phyloP scores from a whole-genome alignment of 1,284 basidiomycete species.

The Apiotrichum veenhuisii region DNA sequence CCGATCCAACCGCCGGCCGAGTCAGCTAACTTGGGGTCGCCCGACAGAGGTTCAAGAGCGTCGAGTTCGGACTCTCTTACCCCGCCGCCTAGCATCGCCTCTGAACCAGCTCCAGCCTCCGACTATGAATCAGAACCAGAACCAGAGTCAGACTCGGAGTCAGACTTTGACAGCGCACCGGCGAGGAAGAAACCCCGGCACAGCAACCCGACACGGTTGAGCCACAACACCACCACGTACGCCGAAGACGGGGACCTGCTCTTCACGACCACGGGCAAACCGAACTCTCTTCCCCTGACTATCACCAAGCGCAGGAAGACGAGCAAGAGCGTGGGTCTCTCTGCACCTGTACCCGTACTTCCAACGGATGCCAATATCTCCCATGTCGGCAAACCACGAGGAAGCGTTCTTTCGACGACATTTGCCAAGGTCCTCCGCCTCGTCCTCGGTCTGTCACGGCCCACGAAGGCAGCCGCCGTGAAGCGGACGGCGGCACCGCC shows the following conservation, averaged over 20 bases:
- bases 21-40: too few relatives aligned
- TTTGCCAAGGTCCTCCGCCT: slow-evolving; percentile 25
- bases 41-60: too few relatives aligned
- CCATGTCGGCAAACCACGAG: not conserved
- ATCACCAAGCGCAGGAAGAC: not conserved
- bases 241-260: not conserved
- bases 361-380: too few relatives aligned
- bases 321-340: too few relatives aligned
- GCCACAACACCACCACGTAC: not conserved
- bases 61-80: too few relatives aligned
- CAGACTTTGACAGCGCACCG: too few relatives aligned
- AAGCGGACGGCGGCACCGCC: slow-evolving; percentile 6
- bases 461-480: not conserved
- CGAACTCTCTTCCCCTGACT: not conserved
- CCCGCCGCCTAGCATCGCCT: too few relatives aligned
- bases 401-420: slow-evolving; percentile 16
- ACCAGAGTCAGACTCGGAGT: too few relatives aligned
- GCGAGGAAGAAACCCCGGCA: not conserved
- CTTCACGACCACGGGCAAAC: not conserved
- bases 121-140: too few relatives aligned
- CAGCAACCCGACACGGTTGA: not conserved
- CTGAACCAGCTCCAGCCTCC: too few relatives aligned
- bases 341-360: too few relatives aligned
- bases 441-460: slow-evolving; percentile 8
- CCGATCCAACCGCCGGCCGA: too few relatives aligned